Conservation (phyloP, 2,329 filamentous ascomycete species). For the Sarocladiaceae sp. region DNA sequence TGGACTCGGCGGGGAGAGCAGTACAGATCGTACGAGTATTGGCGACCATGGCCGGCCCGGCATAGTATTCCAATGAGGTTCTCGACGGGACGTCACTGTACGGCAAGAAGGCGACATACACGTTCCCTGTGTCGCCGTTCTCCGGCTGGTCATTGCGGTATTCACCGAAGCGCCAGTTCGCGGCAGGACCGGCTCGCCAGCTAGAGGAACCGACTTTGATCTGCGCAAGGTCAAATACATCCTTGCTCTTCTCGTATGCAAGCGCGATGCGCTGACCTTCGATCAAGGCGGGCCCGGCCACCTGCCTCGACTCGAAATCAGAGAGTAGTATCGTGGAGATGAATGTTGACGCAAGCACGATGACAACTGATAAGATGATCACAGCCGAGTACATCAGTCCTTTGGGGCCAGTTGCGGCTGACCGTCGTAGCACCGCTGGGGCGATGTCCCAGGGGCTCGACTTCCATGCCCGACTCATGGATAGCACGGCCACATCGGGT, state of each 20-base stretch:
- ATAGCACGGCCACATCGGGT: background rate
- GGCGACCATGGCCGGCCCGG: background rate
- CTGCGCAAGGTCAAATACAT: background rate
- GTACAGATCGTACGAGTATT: background rate
- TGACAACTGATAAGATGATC: background rate
- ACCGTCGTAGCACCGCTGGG: background rate
- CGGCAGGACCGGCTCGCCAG: background rate
- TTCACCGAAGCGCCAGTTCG: background rate
- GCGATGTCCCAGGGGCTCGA: background rate
- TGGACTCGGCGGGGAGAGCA: background rate
- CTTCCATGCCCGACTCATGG: background rate
- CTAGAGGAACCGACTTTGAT: background rate
- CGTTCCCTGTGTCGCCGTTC: background rate
- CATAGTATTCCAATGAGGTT: background rate
- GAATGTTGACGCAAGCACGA: background rate
- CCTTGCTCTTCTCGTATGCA: background rate
- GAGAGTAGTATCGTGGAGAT: background rate
- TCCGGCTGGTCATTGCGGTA: background rate
- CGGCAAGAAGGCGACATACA: background rate
- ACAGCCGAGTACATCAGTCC: background rate
- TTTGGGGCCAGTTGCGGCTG: background rate
- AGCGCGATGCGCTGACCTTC: background rate
- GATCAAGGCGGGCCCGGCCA: background rate
- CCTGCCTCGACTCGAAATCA: background rate
- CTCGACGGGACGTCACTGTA: background rate